Base-by-base conservation (phyloP, 257 asterid genomes). In the Primulina eburnea region DNA sequence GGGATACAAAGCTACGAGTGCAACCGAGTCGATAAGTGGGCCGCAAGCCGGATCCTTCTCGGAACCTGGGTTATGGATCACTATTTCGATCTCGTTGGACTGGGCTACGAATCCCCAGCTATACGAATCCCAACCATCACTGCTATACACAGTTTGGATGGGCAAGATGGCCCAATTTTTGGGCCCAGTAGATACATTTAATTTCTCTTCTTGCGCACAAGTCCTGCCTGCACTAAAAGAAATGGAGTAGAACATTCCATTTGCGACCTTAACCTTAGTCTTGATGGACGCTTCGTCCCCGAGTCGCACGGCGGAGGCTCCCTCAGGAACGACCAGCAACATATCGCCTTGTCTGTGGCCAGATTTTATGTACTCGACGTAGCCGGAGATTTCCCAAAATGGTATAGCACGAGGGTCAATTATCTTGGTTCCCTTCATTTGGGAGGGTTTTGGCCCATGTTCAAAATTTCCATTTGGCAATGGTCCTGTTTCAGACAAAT, bases 321-420 rank as follows among this genome's bases (percentile, higher is more conserved):
- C 96, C 79, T 88, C 88, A 2, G 96, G 96, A 60, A 92, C 98
- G 62, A 90, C 75, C 26, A 92, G 73, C 21, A 87, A 20, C 98
- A 92, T 92, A 77, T 89, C 95, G 10, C 98, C 95, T 68, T 92
- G 98, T 61, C 74, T 85, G 11, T 88, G 89, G 33, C 96, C 98
- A 0, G 90, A 80, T 77, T 80, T 89, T 73, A 92, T 86, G 88
- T 85, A 92, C 74, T 92, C 98, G 3, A 92, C 92, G 30, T 65
- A 88, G 1, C 98, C 96, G 20, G 87, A 78, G 12, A 79, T 38
- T 65, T 88, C 90, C 98, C 98, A 92, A 10, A 26, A 26, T 11
- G 95, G 90, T 70, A 92, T 85, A 4, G 89, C 89, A 1, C 71
- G 84, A 1, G 86, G 85, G 52, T 82, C 81, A 10, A 43, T 82